Evolutionary conservation across 495 filamentous ascomycete genomes (phyloP).

Genomic region (Neurospora pannonica): DNA sequence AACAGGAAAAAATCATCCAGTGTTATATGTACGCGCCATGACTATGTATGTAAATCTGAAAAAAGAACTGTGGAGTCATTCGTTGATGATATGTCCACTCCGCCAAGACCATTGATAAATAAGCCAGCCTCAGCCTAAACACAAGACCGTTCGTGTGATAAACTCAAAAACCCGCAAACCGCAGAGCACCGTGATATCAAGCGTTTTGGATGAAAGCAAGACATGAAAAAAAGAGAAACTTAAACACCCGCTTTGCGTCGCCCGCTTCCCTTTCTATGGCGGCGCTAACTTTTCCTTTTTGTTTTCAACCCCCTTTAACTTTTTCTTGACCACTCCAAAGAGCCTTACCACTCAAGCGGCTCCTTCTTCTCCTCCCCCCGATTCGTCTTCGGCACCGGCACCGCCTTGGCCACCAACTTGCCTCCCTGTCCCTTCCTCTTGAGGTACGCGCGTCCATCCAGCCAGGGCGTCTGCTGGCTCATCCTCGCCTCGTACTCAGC

Average conservation of each 20-base stretch:
- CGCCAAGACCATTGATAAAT: not conserved
- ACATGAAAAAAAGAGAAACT: not conserved
- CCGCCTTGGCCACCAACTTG: conserved; percentile 68
- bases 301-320: not conserved
- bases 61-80: not conserved
- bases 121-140: not conserved
- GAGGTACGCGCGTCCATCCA: conserved; percentile 83
- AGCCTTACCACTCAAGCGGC: conserved; percentile 75
- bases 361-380: conserved; percentile 75
- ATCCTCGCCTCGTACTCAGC: conserved; percentile 69
- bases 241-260: too few relatives aligned
- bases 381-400: conserved; percentile 83
- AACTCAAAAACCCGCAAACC: not conserved
- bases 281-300: not conserved
- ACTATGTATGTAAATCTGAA: not conserved
- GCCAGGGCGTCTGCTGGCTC: conserved; percentile 74
- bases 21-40: not conserved
- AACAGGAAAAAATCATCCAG: not conserved
- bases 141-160: not conserved
- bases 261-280: not conserved
- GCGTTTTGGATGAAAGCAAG: not conserved
- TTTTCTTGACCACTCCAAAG: not conserved
- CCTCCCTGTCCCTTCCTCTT: conserved; percentile 56
- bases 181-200: not conserved
- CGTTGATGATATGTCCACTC: not conserved